phyloP scores from a whole-genome alignment of 1,284 basidiomycete genomes.

The Sanghuangporus sanghuang region DNA sequence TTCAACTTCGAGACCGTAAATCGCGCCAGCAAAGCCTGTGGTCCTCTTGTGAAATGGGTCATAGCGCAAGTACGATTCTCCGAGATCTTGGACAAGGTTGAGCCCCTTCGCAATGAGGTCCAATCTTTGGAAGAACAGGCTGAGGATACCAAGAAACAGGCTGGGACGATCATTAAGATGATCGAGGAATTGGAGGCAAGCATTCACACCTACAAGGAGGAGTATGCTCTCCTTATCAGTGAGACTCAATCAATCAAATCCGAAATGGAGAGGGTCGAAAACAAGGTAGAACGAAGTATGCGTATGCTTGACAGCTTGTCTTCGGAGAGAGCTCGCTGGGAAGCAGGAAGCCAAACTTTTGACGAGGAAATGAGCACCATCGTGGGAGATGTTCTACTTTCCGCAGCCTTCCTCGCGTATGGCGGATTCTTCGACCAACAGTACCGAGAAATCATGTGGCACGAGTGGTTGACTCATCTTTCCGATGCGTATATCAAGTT shows the following conservation, averaged over 20 bases:
- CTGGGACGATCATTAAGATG: constrained; percentile 84
- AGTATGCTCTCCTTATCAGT: constrained; percentile 95
- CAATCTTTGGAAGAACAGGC: constrained; percentile 90
- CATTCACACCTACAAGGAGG: constrained; percentile 94
- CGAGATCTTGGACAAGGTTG: constrained; percentile 96
- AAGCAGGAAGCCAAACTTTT: constrained; percentile 91
- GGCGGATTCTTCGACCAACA: constrained; percentile 99
- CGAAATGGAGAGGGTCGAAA: constrained; percentile 98
- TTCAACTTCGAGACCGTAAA: constrained; percentile 97
- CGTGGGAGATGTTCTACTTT: constrained; percentile 93
- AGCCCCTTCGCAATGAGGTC: constrained; percentile 94
- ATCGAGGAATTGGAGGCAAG: constrained; percentile 91
- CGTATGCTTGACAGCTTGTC: constrained; percentile 92
- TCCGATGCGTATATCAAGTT: constrained; percentile 87
- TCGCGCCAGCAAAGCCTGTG: constrained; percentile 94
- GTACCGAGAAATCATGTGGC: constrained; percentile 97
- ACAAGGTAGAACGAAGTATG: constrained; percentile 96
- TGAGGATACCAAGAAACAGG: constrained; percentile 90
- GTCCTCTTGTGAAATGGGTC: constrained; percentile 97
- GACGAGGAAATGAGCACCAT: constrained; percentile 99
- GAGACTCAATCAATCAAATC: constrained; percentile 96
- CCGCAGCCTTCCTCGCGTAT: constrained; percentile 95
- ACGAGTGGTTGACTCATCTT: constrained; percentile 90
- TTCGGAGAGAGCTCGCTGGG: constrained; percentile 94
- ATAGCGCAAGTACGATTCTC: constrained; percentile 97